Percentiles rank a stretch among this genome's conserved stretches.
These are phyloP conservation scores for Astrephomene gubernaculifera DNA, from an alignment of 139 green algal species.

Conservation along the genomic window DNA sequence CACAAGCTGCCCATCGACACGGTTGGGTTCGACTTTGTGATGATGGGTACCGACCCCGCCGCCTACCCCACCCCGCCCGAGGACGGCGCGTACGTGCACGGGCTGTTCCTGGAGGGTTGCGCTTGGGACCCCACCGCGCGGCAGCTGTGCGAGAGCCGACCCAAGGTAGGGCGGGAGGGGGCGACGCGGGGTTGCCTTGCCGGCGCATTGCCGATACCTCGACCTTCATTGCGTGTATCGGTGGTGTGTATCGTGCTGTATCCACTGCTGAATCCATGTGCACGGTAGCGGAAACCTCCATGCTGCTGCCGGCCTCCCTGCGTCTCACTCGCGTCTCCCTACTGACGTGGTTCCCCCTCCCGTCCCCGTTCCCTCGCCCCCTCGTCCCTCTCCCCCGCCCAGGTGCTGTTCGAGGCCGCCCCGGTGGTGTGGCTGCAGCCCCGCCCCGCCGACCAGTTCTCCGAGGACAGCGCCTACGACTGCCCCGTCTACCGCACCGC, in stretches of 20 bases:
- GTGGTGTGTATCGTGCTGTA: not conserved
- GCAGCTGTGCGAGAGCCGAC: constrained; percentile 67
- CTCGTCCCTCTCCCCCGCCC: not conserved
- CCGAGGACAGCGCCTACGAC: constrained; percentile 70
- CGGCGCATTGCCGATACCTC: not conserved
- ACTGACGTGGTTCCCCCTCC: not conserved
- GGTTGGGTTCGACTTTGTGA: constrained; percentile 82
- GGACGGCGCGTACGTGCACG: constrained; percentile 80
- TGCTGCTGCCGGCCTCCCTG: too few species aligned
- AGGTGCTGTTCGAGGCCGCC: constrained; percentile 73
- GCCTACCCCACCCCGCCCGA: constrained; percentile 61
- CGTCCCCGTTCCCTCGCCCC: not conserved
- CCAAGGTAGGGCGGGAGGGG: constrained; percentile 52
- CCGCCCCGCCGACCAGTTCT: constrained; percentile 59
- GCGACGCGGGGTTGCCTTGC: not conserved
- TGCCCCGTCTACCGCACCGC: constrained; percentile 86
- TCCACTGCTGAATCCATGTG: too few species aligned
- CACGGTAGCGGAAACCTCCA: too few species aligned
- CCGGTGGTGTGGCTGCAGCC: constrained; percentile 83
- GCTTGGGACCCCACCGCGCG: constrained; percentile 66
- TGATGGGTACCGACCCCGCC: constrained; percentile 73
- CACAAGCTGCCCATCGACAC: constrained; percentile 82
- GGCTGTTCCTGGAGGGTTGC: constrained; percentile 80
- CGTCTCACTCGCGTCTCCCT: not conserved
- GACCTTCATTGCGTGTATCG: too few species aligned